Conservation (phyloP, 2,329 filamentous ascomycete species). For the Trichoderma endophyticum region DNA sequence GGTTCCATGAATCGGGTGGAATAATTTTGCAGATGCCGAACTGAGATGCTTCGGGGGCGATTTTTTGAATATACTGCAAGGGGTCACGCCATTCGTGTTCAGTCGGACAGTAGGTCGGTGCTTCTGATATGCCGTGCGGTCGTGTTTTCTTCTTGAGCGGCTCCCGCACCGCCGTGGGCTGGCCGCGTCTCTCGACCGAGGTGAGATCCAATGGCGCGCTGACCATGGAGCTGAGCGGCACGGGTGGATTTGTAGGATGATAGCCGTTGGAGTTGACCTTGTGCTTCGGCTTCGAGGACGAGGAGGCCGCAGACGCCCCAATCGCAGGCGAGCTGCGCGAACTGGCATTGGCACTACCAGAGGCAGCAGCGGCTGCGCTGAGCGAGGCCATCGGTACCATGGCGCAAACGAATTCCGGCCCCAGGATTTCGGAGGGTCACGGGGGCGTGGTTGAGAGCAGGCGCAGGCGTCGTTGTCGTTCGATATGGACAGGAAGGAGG, state of each 20-base stretch:
- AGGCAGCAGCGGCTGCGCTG: conserved; percentile 35
- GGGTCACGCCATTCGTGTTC: conserved; percentile 95
- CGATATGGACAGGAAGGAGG: neutral
- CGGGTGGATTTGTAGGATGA: conserved; percentile 48
- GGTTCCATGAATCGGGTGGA: conserved; percentile 90
- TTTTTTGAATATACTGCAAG: conserved; percentile 89
- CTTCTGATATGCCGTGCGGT: conserved; percentile 81
- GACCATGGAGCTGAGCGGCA: conserved; percentile 54
- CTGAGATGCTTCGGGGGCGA: conserved; percentile 76
- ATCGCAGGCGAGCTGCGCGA: conserved; percentile 52
- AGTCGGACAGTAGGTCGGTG: conserved; percentile 85
- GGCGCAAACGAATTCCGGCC: conserved; percentile 21
- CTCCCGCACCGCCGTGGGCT: conserved; percentile 73
- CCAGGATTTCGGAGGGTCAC: conserved; percentile 4
- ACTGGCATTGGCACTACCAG: conserved; percentile 46
- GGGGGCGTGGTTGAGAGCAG: conserved; percentile 17
- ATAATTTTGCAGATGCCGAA: conserved; percentile 96
- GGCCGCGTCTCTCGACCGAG: conserved; percentile 87
- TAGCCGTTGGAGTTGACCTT: conserved; percentile 54
- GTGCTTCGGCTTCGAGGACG: conserved; percentile 47
- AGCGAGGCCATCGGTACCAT: conserved; percentile 43
- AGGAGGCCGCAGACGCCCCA: conserved; percentile 33
- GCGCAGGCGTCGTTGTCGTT: conserved; percentile 3
- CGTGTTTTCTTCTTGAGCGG: conserved; percentile 72
- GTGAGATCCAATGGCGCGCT: conserved; percentile 72